These are phyloP conservation scores for Leishmania tarentolae DNA, from an alignment of 208 protist species.

Conservation along the genomic window DNA sequence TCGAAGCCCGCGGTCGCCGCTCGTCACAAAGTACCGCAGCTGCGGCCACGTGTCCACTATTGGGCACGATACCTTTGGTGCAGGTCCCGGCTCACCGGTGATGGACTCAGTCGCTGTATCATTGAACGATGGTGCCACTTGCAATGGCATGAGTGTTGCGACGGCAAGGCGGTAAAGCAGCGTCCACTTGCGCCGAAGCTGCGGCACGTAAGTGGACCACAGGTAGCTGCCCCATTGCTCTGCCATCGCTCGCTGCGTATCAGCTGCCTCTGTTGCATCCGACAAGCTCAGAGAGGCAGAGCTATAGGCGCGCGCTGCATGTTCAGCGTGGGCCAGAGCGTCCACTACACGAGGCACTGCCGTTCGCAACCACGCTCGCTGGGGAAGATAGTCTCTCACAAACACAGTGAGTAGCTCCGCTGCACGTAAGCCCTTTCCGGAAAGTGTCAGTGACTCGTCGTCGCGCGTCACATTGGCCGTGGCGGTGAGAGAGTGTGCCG, in stretches of 20 bases:
- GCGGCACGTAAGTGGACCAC: constrained; percentile 24
- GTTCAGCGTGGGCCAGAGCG: constrained; percentile 12
- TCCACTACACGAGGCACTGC: constrained; percentile 22
- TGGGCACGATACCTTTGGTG: constrained; percentile 5
- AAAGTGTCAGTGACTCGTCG: neutral
- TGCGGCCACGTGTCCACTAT: constrained; percentile 29
- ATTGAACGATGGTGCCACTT: constrained; percentile 7
- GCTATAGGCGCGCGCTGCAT: constrained; percentile 5
- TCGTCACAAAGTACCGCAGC: constrained; percentile 9
- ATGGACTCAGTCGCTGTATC: constrained; percentile 2
- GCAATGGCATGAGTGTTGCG: constrained; percentile 13
- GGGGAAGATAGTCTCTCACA: constrained; percentile 32
- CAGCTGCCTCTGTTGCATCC: constrained; percentile 8
- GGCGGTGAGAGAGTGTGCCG: constrained; percentile 11
- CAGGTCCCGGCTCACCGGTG: constrained; percentile 7
- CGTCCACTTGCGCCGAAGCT: constrained; percentile 34
- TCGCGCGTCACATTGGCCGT: neutral
- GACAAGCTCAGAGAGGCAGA: neutral
- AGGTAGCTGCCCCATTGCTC: constrained; percentile 24
- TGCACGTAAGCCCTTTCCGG: constrained; percentile 6
- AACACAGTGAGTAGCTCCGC: constrained; percentile 22
- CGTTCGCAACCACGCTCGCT: constrained; percentile 33
- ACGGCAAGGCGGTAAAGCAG: constrained; percentile 19
- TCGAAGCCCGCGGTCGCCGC: neutral
- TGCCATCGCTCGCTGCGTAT: constrained; percentile 16